phyloP scores from a whole-genome alignment of 2,329 filamentous ascomycete genomes.

The Pseudopithomyces maydicus region DNA sequence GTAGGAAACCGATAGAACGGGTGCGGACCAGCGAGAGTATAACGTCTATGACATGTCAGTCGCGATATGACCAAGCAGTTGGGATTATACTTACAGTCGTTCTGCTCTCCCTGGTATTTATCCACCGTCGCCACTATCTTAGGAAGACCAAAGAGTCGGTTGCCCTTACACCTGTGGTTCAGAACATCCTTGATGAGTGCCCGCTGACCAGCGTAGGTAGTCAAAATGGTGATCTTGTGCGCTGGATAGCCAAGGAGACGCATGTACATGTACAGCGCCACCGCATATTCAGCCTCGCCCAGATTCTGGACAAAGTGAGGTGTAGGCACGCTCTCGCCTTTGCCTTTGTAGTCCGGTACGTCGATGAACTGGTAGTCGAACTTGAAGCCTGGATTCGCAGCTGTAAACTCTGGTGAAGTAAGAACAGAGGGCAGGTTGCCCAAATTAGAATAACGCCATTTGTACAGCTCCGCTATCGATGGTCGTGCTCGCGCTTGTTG shows the following conservation, averaged over 20 bases:
- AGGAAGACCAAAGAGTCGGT: constrained; percentile 84
- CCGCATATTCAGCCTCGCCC: constrained; percentile 95
- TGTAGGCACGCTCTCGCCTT: constrained; percentile 85
- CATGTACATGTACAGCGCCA: constrained; percentile 97
- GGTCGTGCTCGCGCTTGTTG: constrained; percentile 91
- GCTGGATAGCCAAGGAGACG: constrained; percentile 90
- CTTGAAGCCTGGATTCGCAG: constrained; percentile 88
- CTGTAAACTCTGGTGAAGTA: constrained; percentile 70
- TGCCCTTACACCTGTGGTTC: constrained; percentile 79
- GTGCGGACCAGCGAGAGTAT: constrained; percentile 93
- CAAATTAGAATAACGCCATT: constrained; percentile 86
- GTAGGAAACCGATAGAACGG: constrained; percentile 85
- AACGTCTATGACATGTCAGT: constrained; percentile 64
- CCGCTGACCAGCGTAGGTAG: constrained; percentile 91
- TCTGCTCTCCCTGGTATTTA: constrained; percentile 99
- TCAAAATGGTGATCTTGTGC: constrained; percentile 81
- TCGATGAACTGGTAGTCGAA: constrained; percentile 98
- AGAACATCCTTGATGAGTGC: constrained; percentile 89
- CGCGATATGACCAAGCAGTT: not conserved
- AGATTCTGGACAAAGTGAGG: constrained; percentile 97
- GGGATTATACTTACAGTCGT: constrained; percentile 76
- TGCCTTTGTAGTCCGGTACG: constrained; percentile 89
- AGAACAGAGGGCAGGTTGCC: constrained; percentile 79
- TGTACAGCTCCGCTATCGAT: constrained; percentile 85
- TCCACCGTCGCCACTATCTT: constrained; percentile 93